These are phyloP conservation scores for Calcarisporium arbuscula DNA, from an alignment of 2,329 filamentous ascomycete genomes.

Conservation along the genomic window DNA sequence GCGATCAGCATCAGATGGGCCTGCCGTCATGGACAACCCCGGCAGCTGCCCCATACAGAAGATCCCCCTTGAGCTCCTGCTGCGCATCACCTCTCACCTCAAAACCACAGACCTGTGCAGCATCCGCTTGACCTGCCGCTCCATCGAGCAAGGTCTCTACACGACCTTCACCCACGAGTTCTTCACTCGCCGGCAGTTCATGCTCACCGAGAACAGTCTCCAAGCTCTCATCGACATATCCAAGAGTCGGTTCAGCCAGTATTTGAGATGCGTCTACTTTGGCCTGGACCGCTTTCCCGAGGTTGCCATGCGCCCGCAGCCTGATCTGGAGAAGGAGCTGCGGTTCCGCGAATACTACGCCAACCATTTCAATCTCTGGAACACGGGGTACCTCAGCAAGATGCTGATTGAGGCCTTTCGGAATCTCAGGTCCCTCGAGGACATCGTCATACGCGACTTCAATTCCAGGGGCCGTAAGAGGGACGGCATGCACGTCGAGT, in stretches of 20 bases:
- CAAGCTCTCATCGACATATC: constrained; percentile 47
- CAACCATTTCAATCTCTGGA: constrained; percentile 23
- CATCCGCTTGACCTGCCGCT: constrained; percentile 49
- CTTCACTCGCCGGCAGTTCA: constrained; percentile 61
- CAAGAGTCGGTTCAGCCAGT: constrained; percentile 32
- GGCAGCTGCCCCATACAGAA: constrained; percentile 23
- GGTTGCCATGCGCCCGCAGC: constrained; percentile 3
- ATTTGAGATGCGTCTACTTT: constrained; percentile 30
- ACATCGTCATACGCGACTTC: constrained; percentile 55
- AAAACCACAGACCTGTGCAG: constrained; percentile 48
- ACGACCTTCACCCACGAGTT: constrained; percentile 54
- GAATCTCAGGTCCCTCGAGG: constrained; percentile 47
- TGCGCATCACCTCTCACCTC: constrained; percentile 46
- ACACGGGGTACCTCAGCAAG: constrained; percentile 40
- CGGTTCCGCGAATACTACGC: constrained; percentile 14
- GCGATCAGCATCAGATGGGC: no score
- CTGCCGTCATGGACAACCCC: no score
- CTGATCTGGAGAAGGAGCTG: constrained; percentile 9
- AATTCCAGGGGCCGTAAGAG: constrained; percentile 41
- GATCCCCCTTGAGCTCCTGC: constrained; percentile 54
- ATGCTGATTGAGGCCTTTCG: constrained; percentile 52
- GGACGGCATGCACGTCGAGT: constrained; percentile 35
- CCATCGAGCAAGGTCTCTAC: constrained; percentile 47
- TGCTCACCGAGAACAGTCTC: constrained; percentile 52
- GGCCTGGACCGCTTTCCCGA: constrained; percentile 20